Evolutionary conservation across 352 stramenopile genomes (phyloP), one percentile per base, ranked within the genome.

Genomic region (Phytophthora macrochlamydospora): DNA sequence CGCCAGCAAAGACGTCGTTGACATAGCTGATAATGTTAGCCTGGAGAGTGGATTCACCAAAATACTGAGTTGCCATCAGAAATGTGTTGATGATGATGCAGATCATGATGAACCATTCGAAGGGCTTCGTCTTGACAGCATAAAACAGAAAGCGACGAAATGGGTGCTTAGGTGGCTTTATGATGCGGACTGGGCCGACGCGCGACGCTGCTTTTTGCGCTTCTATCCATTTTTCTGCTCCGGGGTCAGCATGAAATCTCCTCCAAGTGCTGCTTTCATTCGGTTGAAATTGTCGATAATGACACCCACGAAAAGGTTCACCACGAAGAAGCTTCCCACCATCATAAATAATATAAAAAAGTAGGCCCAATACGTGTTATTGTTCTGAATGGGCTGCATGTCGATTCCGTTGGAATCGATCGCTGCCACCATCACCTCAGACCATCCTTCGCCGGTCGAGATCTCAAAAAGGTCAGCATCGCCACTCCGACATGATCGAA

Each of bases 281-380:
- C 71, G 74, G 52, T 96, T 95, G 56, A 98, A 98, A 55, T 97
- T 97, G 45, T 98, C 91, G 44, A 98, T 94, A n/a, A 98, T 85
- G n/a, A 97, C 91, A 35, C 92, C 94, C 11, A 97, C 87, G 62
- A 98, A 98, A 1, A 98, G 75, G 35, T 98, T 90, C 73, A 98
- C 91, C 4, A 97, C 79, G 62, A 98, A 97, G 58, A 97, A 98
- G 2, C 82, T 86, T 4, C 92, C 91, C 11, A 98, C 63, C 8
- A 98, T 51, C 40, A 98, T 93, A 71, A 98, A 98, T 8, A 81
- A 54, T 33, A 97, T 81, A 56, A 97, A 98, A 68, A 97, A 98
- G n/a, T 94, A 70, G 3, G 78, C 69, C 83, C 89, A 96, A 2
- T 67, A 52, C 40, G 85, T 71, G 43, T 81, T 82, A 55, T 91